Conservation (phyloP, 73 alveolate genomes). For the Paramecium biaurelia region DNA sequence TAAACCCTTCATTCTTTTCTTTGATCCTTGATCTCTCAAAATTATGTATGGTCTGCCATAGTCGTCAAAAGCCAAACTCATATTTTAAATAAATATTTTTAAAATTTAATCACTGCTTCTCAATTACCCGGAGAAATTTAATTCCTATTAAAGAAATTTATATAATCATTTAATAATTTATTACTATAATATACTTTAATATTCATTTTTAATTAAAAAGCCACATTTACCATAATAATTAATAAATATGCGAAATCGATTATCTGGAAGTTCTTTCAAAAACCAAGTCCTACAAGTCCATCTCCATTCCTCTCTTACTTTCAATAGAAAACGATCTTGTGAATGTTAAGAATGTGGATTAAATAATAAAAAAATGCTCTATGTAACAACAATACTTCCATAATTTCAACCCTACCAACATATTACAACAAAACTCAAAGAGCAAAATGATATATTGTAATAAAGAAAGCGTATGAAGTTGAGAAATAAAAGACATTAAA, state of each 20-base stretch:
- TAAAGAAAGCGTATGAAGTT: constrained; percentile 15
- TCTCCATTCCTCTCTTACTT: neutral
- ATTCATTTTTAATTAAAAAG: neutral
- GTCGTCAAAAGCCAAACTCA: constrained; percentile 86
- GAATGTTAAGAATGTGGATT: constrained; percentile 7
- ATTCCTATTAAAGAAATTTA: neutral
- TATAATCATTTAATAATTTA: neutral
- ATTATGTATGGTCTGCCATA: constrained; percentile 95
- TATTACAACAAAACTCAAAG: neutral
- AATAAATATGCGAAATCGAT: neutral
- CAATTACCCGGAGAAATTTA: neutral
- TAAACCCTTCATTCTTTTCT: constrained; percentile 93
- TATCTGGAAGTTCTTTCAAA: neutral
- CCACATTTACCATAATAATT: neutral
- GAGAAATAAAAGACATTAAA: constrained; percentile 9
- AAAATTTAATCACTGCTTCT: neutral
- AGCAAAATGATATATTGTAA: neutral
- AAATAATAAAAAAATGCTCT: neutral
- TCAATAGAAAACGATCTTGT: neutral
- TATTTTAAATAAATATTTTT: constrained; percentile 25
- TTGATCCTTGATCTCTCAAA: constrained; percentile 90
- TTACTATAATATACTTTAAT: neutral
- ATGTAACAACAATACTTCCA: neutral
- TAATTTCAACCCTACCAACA: constrained; percentile 7
- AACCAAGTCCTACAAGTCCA: neutral